These are phyloP conservation scores for Eucalyptus regnans DNA, from an alignment of 345 rosid species.

Conservation along the genomic window DNA sequence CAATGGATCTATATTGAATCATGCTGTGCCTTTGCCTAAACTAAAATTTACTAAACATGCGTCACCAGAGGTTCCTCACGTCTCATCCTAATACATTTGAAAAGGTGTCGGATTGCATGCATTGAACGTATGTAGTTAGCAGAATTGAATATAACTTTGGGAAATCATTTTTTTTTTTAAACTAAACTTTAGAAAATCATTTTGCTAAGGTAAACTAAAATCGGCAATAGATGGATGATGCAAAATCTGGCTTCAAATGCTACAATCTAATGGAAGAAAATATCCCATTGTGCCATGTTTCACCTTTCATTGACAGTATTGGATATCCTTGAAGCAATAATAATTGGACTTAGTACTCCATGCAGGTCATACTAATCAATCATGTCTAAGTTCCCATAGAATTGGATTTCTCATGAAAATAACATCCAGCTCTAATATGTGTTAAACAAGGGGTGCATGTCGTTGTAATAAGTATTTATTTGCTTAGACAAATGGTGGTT, in stretches of 20 bases:
- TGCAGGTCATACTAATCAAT: neutral
- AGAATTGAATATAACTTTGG: neutral
- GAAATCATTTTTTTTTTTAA: neutral
- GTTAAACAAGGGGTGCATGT: neutral
- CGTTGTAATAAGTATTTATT: neutral
- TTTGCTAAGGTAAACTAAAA: neutral
- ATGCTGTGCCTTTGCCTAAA: neutral
- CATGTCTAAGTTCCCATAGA: neutral
- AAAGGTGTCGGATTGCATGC: neutral
- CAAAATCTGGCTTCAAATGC: neutral
- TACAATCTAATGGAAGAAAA: neutral
- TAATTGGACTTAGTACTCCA: neutral
- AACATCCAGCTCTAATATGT: neutral
- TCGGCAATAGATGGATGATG: neutral
- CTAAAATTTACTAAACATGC: neutral
- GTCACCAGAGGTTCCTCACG: neutral
- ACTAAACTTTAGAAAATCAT: neutral
- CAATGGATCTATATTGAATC: neutral
- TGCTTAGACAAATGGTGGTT: neutral
- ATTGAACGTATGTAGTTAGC: neutral
- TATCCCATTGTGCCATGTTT: neutral
- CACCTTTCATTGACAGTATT: neutral
- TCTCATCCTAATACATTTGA: neutral
- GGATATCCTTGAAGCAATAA: neutral
- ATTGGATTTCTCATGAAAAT: neutral